These are phyloP conservation scores for Puccinia coronata DNA, from an alignment of 1,284 basidiomycete genomes.

Conservation along the genomic window DNA sequence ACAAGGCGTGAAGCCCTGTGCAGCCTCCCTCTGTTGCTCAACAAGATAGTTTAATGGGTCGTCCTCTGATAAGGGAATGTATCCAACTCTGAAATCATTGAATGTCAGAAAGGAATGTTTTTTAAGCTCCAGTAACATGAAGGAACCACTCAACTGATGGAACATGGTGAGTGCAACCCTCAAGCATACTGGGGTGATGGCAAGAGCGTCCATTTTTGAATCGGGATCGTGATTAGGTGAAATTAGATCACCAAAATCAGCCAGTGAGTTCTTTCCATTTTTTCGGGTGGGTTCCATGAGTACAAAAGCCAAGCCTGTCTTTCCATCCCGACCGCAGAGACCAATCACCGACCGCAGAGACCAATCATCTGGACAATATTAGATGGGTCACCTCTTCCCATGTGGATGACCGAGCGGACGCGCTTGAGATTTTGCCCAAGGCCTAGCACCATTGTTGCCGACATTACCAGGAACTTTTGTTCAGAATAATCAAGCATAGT, in stretches of 20 bases:
- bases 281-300: not conserved
- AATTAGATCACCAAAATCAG: not conserved
- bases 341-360: no score
- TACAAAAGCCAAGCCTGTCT: not conserved
- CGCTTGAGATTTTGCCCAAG: not conserved
- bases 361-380: slow-evolving; percentile 1
- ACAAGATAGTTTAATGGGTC: not conserved
- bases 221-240: no score
- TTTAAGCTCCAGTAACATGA: no score
- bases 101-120: no score
- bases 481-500: not conserved
- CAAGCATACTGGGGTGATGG: not conserved
- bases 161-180: not conserved
- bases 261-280: not conserved
- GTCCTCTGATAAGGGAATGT: not conserved
- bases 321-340: no score
- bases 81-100: not conserved
- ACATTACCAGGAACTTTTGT: not conserved
- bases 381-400: not conserved
- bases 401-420: slow-evolving; percentile 1
- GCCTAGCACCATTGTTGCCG: not conserved
- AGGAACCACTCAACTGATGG: not conserved
- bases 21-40: not conserved
- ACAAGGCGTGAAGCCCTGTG: not conserved
- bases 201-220: not conserved